Evolutionary conservation across 2,329 filamentous ascomycete genomes (phyloP), one percentile per base, ranked within the genome.

Genomic region (Allantophomopsis lycopodina): DNA sequence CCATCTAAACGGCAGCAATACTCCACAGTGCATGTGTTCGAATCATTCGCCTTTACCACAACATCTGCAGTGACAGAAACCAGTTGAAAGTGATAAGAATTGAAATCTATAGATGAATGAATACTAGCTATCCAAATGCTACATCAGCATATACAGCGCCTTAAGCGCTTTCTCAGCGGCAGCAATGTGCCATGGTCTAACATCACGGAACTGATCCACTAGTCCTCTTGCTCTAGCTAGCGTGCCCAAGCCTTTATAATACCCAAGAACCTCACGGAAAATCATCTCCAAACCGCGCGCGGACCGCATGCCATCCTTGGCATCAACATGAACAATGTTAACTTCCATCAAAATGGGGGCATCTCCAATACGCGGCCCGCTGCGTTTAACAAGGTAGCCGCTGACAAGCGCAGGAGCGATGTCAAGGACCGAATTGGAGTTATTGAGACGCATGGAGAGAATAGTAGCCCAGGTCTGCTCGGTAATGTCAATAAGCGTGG

Each of bases 401-500:
- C 73, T 79, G 23, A 73, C 66, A 1, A 81, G 65, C 0, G 76
- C 66, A 1, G 72, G 71, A 37, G 66, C 69, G 31, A 71, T 56
- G 34, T 77, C 72, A 5, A 69, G 60, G 13, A 71, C 60, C 3
- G 69, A 69, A 8, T 64, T 59, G 0, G 75, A 71, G 50, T 73
- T 79, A 55, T 71, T 76, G 13, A 80, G 63, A 12, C 76, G 68
- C 53, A 85, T 79, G 1, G 73, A 69, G 33, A 83, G 68, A 13
- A 91, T 64, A 5, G 83, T 71, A 15, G 79, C 83, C 79, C 81
- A 89, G 1, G 74, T 81, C 46, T 84, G 80, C 50, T 91, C 84
- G 1, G 76, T 77, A 2, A 73, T 59, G 51, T 91, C 83, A 14
- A 83, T 62, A 10, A 93, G 69, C 15, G 79, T 72, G 1, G 79